Evolutionary conservation across 768 basidiomycete genomes (phyloP).

Genomic region (Amanita jacksonii): DNA sequence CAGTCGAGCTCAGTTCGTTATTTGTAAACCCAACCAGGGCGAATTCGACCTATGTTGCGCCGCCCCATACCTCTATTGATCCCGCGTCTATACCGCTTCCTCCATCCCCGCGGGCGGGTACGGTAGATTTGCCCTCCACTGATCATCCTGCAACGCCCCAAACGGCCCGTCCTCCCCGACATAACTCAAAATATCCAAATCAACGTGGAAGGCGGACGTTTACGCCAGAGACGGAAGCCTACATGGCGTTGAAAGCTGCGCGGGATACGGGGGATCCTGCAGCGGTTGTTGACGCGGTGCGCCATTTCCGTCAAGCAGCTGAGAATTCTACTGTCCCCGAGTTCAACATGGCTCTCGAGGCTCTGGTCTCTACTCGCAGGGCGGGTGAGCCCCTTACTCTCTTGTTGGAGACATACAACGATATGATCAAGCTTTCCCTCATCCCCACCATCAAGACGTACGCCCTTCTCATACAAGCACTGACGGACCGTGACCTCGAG

Average conservation of each 20-base stretch:
- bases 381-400: constrained; percentile 44
- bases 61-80: constrained; percentile 1
- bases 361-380: constrained; percentile 35
- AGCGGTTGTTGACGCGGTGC: constrained; percentile 26
- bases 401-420: constrained; percentile 61
- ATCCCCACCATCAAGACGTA: constrained; percentile 60
- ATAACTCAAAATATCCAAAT: not conserved
- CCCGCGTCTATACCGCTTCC: constrained; percentile 10
- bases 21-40: not conserved
- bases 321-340: constrained; percentile 32
- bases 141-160: constrained; percentile 16
- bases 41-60: constrained; percentile 9
- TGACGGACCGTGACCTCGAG: constrained; percentile 62
- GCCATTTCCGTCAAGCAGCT: constrained; percentile 20
- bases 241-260: constrained; percentile 18
- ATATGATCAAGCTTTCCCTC: constrained; percentile 53
- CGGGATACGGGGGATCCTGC: constrained; percentile 17
- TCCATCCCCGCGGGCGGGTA: constrained; percentile 7
- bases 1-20: not conserved
- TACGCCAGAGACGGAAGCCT: constrained; percentile 11
- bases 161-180: constrained; percentile 9
- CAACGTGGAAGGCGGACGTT: not conserved
- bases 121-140: constrained; percentile 8
- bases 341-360: constrained; percentile 56
- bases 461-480: constrained; percentile 44